Conservation (phyloP, 2,329 filamentous ascomycete genomes). For the Paraconiothyrium sp. region DNA sequence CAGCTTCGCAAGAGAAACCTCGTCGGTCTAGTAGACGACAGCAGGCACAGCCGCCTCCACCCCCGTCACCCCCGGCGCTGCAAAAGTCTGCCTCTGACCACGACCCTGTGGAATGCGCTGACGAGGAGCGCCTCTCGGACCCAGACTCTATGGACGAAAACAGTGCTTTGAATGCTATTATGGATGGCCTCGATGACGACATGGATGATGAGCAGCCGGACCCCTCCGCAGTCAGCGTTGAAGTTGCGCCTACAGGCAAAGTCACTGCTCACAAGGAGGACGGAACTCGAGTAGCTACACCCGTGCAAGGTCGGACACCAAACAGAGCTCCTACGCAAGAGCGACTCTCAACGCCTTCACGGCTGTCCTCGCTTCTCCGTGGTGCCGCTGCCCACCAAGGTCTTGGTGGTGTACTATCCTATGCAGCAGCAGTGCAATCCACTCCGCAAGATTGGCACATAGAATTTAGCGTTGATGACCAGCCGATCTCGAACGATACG, state of each 20-base stretch:
- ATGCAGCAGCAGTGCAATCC: conserved; percentile 83
- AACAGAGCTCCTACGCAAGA: conserved; percentile 42
- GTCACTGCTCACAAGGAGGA: conserved; percentile 93
- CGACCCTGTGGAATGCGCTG: conserved; percentile 86
- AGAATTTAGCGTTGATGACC: conserved; percentile 88
- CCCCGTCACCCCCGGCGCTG: conserved; percentile 60
- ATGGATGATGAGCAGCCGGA: conserved; percentile 78
- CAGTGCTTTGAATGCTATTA: conserved; percentile 78
- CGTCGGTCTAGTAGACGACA: conserved; percentile 71
- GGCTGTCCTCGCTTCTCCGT: conserved; percentile 43
- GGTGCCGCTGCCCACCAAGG: conserved; percentile 45
- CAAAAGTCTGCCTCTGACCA: conserved; percentile 36
- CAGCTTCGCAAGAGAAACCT: conserved; percentile 67
- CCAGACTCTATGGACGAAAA: conserved; percentile 74
- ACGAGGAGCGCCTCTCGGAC: conserved; percentile 84
- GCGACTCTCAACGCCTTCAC: conserved; percentile 39
- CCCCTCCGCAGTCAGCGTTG: conserved; percentile 88
- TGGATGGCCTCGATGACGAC: conserved; percentile 89
- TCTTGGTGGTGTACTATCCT: conserved; percentile 72
- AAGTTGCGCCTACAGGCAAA: conserved; percentile 85
- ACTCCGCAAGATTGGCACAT: conserved; percentile 95
- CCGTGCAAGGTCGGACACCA: conserved; percentile 65
- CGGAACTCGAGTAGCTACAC: conserved; percentile 85
- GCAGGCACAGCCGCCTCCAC: conserved; percentile 60
- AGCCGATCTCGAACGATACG: conserved; percentile 86